Percentiles rank a stretch among this genome's conserved stretches.
These are phyloP conservation scores for Lithospermum erythrorhizon DNA, from an alignment of 257 asterid species.

Conservation along the genomic window DNA sequence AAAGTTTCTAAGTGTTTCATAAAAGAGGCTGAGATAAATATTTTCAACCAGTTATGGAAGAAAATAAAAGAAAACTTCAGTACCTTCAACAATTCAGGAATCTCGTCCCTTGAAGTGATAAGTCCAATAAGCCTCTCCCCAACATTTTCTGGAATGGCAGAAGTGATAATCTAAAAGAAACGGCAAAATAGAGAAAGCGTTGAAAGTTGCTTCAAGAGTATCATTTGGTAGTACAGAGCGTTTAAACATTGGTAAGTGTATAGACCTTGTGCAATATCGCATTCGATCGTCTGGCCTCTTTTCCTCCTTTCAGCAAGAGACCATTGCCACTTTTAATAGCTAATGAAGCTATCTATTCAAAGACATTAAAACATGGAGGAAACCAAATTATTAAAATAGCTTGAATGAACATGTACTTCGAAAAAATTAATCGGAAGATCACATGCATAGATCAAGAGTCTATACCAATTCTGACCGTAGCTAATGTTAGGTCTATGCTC, in stretches of 20 bases:
- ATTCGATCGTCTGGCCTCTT: conserved; percentile 70
- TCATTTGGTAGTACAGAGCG: not conserved
- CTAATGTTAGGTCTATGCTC: not conserved
- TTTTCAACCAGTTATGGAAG: not conserved
- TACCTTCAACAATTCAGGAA: conserved; percentile 79
- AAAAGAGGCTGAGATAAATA: not conserved
- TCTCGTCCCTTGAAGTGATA: conserved; percentile 71
- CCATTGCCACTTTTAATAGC: conserved; percentile 84
- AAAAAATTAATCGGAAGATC: not conserved
- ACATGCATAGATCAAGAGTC: not conserved
- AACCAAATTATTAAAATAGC: not conserved
- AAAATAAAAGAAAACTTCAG: not conserved
- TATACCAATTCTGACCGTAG: not conserved
- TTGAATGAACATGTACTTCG: not conserved
- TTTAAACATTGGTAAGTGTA: not conserved
- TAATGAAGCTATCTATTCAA: conserved; percentile 66
- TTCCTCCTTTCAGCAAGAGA: conserved; percentile 74
- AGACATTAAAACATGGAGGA: conserved; percentile 2
- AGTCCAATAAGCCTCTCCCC: conserved; percentile 71
- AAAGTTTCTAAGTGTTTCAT: not conserved
- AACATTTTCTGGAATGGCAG: conserved; percentile 52
- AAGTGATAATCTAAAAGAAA: conserved; percentile 48
- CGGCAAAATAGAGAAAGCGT: not conserved
- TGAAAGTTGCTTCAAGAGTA: not conserved
- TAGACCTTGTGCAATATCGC: conserved; percentile 60